Evolutionary conservation across 495 filamentous ascomycete genomes (phyloP).

Genomic region (Penicillium ucsense): DNA sequence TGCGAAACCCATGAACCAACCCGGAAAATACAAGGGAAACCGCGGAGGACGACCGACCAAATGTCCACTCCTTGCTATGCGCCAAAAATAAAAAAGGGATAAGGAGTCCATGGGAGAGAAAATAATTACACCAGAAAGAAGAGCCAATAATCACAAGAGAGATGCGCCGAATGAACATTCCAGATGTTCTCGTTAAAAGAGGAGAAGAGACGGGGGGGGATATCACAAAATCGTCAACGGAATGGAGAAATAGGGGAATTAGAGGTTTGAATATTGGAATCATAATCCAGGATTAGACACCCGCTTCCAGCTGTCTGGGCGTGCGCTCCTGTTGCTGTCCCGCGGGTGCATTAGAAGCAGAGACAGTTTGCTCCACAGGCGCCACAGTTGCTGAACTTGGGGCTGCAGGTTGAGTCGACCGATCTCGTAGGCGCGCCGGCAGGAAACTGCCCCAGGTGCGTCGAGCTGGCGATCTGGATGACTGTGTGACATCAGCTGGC

Average conservation of each 20-base stretch:
- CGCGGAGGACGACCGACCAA: neutral
- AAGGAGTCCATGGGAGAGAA: neutral
- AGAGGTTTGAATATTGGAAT: too few species aligned
- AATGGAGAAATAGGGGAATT: neutral
- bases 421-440: constrained; percentile 11
- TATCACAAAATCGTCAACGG: neutral
- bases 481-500: neutral
- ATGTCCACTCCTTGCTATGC: neutral
- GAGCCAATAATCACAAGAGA: constrained; percentile 14
- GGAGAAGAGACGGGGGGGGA: constrained; percentile 3
- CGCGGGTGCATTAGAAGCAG: neutral
- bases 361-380: neutral
- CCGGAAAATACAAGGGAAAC: constrained; percentile 1
- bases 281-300: constrained; percentile 1
- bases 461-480: neutral
- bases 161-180: constrained; percentile 17
- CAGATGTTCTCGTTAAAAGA: constrained; percentile 18
- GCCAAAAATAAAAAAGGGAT: neutral
- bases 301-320: constrained; percentile 27
- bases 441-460: constrained; percentile 11
- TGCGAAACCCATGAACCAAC: too few species aligned
- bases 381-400: neutral
- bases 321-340: constrained; percentile 10
- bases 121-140: constrained; percentile 13
- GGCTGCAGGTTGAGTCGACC: neutral